phyloP scores from a whole-genome alignment of 805 yeast species.

The Candida stauntonica region DNA sequence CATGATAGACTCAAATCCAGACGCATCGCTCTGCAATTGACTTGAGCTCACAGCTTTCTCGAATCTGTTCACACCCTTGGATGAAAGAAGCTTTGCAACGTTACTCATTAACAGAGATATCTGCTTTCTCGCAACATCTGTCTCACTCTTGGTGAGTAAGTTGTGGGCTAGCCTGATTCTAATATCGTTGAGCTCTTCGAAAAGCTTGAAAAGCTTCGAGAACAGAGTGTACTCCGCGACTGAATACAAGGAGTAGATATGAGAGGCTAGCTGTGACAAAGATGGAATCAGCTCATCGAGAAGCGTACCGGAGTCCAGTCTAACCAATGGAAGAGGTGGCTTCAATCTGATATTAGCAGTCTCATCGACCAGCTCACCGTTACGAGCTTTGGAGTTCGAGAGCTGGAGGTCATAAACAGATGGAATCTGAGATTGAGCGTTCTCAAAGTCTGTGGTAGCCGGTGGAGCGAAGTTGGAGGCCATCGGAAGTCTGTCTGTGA shows the following conservation, averaged over 20 bases:
- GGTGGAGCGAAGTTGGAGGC: slow-evolving; percentile 32
- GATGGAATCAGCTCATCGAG: slow-evolving; percentile 56
- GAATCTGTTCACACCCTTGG: slow-evolving; percentile 35
- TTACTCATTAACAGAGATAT: slow-evolving; percentile 51
- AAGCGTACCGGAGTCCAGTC: slow-evolving; percentile 40
- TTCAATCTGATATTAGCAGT: slow-evolving; percentile 29
- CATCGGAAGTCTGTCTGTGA: slow-evolving; percentile 40
- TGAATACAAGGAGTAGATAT: slow-evolving; percentile 66
- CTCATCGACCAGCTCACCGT: slow-evolving; percentile 24
- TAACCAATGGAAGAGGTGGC: slow-evolving; percentile 55
- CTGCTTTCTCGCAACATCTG: slow-evolving; percentile 41
- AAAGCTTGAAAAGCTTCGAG: slow-evolving; percentile 49
- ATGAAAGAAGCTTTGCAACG: slow-evolving; percentile 55
- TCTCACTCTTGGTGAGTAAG: slow-evolving; percentile 53
- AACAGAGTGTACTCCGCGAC: slow-evolving; percentile 64
- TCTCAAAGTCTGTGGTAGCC: slow-evolving; percentile 25
- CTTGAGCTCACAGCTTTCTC: slow-evolving; percentile 19
- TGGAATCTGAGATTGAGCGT: slow-evolving; percentile 27
- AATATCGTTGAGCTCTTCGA: slow-evolving; percentile 53
- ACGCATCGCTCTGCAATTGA: slow-evolving; percentile 39
- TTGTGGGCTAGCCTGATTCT: slow-evolving; percentile 48
- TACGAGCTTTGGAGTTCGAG: slow-evolving; percentile 28
- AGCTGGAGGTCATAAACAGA: slow-evolving; percentile 33
- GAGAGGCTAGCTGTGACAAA: slow-evolving; percentile 53
- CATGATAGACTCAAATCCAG: slow-evolving; percentile 64